These are phyloP conservation scores for Ceratopteris richardii DNA, from an alignment of 75 land plant genomes.

Conservation along the genomic window DNA sequence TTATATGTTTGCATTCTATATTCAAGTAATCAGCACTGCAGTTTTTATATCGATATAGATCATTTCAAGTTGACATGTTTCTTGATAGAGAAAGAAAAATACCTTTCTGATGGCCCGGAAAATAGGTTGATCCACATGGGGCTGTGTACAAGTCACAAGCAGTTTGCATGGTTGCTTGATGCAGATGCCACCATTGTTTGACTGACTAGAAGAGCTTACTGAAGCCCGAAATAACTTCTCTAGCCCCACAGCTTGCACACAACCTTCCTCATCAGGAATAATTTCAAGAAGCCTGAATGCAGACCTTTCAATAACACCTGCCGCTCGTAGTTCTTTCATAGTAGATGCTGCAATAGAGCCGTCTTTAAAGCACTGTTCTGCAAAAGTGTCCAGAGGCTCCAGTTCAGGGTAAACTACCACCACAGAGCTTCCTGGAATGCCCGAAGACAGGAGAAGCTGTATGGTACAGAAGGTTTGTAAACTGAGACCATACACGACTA, in stretches of 20 bases:
- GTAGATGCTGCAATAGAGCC: background rate
- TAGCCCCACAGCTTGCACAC: background rate
- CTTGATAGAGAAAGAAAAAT: background rate
- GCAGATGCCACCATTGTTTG: no score
- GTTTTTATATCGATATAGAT: no score
- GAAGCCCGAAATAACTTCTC: background rate
- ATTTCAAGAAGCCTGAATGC: conserved; percentile 7
- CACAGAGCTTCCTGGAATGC: conserved; percentile 8
- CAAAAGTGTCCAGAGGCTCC: conserved; percentile 10
- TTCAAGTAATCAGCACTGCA: no score
- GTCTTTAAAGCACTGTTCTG: conserved; percentile 3
- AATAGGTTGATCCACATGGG: conserved; percentile 14
- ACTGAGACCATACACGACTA: conserved; percentile 19
- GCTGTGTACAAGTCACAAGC: conserved; percentile 13
- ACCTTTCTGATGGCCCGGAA: conserved; percentile 22
- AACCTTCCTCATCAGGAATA: background rate
- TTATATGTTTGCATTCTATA: no score
- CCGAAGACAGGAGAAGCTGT: conserved; percentile 12
- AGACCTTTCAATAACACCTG: background rate
- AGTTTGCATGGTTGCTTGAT: conserved; percentile 13
- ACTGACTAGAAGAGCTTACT: background rate
- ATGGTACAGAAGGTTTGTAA: conserved; percentile 17
- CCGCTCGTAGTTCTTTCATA: no score
- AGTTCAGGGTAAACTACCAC: conserved; percentile 17
- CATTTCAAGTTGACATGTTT: no score